Evolutionary conservation across 169 alveolate species (phyloP).

Genomic region (Plasmodium relictum): DNA sequence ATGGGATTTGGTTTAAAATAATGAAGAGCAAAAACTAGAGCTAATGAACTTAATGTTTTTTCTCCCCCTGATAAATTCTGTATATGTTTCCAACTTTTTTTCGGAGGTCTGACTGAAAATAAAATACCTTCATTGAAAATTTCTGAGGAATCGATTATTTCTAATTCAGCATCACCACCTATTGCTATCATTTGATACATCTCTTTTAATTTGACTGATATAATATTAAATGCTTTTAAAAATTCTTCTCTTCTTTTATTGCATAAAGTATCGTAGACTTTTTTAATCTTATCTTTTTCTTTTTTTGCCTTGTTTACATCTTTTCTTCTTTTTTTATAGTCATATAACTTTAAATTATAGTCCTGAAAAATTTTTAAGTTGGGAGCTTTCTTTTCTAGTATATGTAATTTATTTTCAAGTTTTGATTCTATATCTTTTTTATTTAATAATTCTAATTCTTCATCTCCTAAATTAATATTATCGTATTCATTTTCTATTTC

Average conservation of each 20-base stretch:
- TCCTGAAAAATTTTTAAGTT: slow-evolving; percentile 79
- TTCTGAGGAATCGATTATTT: slow-evolving; percentile 96
- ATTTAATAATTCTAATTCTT: slow-evolving; percentile 76
- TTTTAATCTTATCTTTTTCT: slow-evolving; percentile 80
- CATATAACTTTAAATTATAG: slow-evolving; percentile 81
- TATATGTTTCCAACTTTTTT: slow-evolving; percentile 98
- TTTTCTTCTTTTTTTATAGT: slow-evolving; percentile 76
- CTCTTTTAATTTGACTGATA: slow-evolving; percentile 91
- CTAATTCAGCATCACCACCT: slow-evolving; percentile 99
- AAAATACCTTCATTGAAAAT: slow-evolving; percentile 98
- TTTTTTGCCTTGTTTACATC: slow-evolving; percentile 78
- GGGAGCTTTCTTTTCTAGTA: slow-evolving; percentile 74
- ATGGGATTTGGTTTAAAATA: slow-evolving; percentile 98
- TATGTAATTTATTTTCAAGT: slow-evolving; percentile 81
- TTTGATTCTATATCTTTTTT: slow-evolving; percentile 78
- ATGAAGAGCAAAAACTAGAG: slow-evolving; percentile 99
- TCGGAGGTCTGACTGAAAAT: slow-evolving; percentile 97
- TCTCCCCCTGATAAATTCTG: slow-evolving; percentile 98
- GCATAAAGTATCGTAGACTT: slow-evolving; percentile 77
- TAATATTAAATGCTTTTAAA: slow-evolving; percentile 87
- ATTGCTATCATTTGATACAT: slow-evolving; percentile 92
- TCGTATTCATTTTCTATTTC: slow-evolving; percentile 76
- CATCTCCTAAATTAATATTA: slow-evolving; percentile 69
- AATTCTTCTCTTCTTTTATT: slow-evolving; percentile 86
- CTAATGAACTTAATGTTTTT: slow-evolving; percentile 96